These are phyloP conservation scores for Stemphylium beticola DNA, from an alignment of 2,329 filamentous ascomycete genomes.

Conservation along the genomic window DNA sequence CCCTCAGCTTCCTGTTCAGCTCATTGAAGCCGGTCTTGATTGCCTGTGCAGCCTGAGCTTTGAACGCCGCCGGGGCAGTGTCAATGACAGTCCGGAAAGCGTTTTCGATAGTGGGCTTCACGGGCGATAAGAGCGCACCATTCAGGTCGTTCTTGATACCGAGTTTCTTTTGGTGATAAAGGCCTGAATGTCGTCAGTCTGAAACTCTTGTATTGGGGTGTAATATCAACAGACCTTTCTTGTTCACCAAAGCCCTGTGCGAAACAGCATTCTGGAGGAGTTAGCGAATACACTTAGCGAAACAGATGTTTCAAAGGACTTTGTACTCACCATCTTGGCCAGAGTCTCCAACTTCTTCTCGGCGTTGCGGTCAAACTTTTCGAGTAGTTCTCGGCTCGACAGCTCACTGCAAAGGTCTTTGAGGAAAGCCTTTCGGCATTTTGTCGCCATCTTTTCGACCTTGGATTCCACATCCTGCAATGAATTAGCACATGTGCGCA, in stretches of 20 bases:
- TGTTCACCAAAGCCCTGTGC: constrained; percentile 3
- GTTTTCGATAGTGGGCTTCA: background rate
- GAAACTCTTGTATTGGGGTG: background rate
- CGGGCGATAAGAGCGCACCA: constrained; percentile 1
- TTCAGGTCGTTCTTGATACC: constrained; percentile 7
- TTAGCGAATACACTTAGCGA: background rate
- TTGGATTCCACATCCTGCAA: background rate
- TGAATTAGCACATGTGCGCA: background rate
- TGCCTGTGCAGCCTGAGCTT: constrained; percentile 4
- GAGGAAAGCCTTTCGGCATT: background rate
- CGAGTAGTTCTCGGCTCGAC: background rate
- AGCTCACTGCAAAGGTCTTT: background rate
- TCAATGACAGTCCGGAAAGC: constrained; percentile 5
- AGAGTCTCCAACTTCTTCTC: background rate
- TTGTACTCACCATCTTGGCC: background rate
- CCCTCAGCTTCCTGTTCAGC: constrained; percentile 5
- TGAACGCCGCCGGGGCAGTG: background rate
- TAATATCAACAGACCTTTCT: background rate
- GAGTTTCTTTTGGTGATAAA: constrained; percentile 11
- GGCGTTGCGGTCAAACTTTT: constrained; percentile 3
- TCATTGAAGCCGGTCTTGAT: constrained; percentile 1
- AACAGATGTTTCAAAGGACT: background rate
- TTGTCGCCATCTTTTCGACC: background rate
- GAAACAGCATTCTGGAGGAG: background rate
- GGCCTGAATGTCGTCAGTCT: background rate